Conservation (phyloP, 2,329 filamentous ascomycete species). For the Xylariaceae sp. region DNA sequence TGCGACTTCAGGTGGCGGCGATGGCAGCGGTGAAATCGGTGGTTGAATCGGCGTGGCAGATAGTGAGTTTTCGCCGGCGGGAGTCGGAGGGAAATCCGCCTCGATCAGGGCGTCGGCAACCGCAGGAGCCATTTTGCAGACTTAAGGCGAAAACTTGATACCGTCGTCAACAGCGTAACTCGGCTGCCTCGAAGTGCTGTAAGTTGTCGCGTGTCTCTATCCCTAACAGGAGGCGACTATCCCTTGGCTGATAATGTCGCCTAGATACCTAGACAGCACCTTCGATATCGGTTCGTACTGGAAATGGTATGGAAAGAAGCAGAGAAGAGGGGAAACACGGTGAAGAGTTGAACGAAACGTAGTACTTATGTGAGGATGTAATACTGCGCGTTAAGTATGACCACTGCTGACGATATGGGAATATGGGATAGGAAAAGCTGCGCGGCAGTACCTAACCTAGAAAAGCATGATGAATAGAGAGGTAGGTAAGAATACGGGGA, state of each 20-base stretch:
- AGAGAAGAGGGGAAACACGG: too few relatives aligned
- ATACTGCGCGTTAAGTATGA: too few relatives aligned
- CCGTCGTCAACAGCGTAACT: not conserved
- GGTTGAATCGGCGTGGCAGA: not conserved
- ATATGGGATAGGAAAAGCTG: not conserved
- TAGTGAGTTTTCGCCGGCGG: constrained; percentile 20
- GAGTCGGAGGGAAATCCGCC: constrained; percentile 15
- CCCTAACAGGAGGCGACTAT: not conserved
- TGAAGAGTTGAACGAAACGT: too few relatives aligned
- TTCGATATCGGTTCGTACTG: not conserved
- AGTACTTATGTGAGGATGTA: too few relatives aligned
- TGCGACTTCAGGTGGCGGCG: constrained; percentile 27
- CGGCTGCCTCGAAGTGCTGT: not conserved
- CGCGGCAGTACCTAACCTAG: not conserved
- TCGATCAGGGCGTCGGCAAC: constrained; percentile 8
- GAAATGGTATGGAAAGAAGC: not conserved
- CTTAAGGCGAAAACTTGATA: not conserved
- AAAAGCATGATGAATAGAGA: not conserved
- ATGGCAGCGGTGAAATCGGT: not conserved
- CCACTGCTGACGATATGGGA: not conserved
- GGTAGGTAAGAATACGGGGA: not conserved
- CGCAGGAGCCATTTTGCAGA: constrained; percentile 9
- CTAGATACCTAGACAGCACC: constrained; percentile 7
- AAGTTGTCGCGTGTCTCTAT: constrained; percentile 1
- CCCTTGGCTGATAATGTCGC: not conserved